phyloP scores from a whole-genome alignment of 768 basidiomycete species.

The Panaeolus papilionaceus region DNA sequence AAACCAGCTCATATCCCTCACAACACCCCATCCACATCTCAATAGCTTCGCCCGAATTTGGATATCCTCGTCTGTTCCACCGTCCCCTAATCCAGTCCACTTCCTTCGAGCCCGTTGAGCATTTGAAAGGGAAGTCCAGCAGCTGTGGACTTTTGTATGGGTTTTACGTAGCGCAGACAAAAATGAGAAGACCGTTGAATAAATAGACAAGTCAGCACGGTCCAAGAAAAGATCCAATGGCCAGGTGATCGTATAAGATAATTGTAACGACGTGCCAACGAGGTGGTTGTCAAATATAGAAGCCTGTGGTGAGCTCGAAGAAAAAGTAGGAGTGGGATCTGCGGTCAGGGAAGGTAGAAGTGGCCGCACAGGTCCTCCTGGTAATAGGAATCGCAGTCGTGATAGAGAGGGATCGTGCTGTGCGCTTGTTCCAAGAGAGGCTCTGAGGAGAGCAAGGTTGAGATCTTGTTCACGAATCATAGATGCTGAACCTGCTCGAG shows the following conservation, averaged over 20 bases:
- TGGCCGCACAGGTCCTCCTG: conserved; percentile 82
- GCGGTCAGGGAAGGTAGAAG: conserved; percentile 75
- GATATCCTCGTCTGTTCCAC: conserved; percentile 77
- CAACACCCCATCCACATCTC: conserved; percentile 85
- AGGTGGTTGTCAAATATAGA: conserved; percentile 75
- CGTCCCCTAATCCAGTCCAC: conserved; percentile 90
- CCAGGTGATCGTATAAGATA: conserved; percentile 81
- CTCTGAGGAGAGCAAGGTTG: conserved; percentile 84
- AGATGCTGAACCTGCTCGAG: conserved; percentile 64
- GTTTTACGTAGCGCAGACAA: conserved; percentile 85
- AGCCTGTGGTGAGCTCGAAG: conserved; percentile 37
- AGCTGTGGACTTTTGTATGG: conserved; percentile 77
- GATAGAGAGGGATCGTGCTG: conserved; percentile 85
- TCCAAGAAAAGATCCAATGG: conserved; percentile 91
- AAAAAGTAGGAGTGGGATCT: conserved; percentile 43
- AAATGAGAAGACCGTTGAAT: conserved; percentile 81
- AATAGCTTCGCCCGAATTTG: conserved; percentile 68
- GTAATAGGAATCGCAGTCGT: conserved; percentile 76
- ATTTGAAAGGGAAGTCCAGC: conserved; percentile 88
- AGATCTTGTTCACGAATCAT: conserved; percentile 93
- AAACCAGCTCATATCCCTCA: conserved; percentile 92
- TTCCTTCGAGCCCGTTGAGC: conserved; percentile 82
- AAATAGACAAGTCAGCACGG: conserved; percentile 72
- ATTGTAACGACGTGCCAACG: conserved; percentile 76
- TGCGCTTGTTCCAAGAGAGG: conserved; percentile 87